These are phyloP conservation scores for Penicillium bialowiezense DNA, from an alignment of 495 filamentous ascomycete species.

Conservation along the genomic window DNA sequence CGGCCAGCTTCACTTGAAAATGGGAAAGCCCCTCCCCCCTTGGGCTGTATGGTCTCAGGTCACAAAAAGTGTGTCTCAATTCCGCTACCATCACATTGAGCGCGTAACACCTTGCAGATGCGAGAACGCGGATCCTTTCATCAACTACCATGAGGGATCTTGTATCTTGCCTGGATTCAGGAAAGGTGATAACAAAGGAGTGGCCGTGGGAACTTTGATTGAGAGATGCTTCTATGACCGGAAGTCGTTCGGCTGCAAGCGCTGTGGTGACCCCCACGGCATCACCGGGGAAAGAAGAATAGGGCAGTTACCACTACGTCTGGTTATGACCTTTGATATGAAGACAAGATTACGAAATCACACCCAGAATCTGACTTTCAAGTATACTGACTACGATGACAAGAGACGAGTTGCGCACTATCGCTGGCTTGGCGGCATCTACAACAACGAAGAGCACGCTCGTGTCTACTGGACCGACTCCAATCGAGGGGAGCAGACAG, in stretches of 20 bases:
- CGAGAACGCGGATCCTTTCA: background rate
- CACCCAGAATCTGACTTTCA: constrained; percentile 27
- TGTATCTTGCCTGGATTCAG: constrained; percentile 5
- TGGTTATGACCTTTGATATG: constrained; percentile 21
- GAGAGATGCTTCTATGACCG: constrained; percentile 7
- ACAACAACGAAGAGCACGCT: constrained; percentile 17
- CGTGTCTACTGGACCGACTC: constrained; percentile 37
- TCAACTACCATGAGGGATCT: background rate
- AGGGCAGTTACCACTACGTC: constrained; percentile 26
- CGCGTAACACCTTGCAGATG: constrained; percentile 6
- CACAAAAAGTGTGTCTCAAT: constrained; percentile 29
- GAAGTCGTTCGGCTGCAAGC: constrained; percentile 1
- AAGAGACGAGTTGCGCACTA: constrained; percentile 19
- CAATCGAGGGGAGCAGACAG: constrained; percentile 22
- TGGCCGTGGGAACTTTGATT: constrained; percentile 14
- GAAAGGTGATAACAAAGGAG: constrained; percentile 5
- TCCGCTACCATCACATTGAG: constrained; percentile 14
- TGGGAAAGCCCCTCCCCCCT: constrained; percentile 6
- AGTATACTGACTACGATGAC: constrained; percentile 18
- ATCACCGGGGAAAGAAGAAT: constrained; percentile 6
- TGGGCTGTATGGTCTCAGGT: constrained; percentile 21
- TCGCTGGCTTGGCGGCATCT: constrained; percentile 46
- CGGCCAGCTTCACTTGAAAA: background rate
- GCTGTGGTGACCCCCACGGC: constrained; percentile 4
- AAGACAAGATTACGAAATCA: constrained; percentile 17